Evolutionary conservation across 805 yeast genomes (phyloP).

Genomic region (Candida easanensis): DNA sequence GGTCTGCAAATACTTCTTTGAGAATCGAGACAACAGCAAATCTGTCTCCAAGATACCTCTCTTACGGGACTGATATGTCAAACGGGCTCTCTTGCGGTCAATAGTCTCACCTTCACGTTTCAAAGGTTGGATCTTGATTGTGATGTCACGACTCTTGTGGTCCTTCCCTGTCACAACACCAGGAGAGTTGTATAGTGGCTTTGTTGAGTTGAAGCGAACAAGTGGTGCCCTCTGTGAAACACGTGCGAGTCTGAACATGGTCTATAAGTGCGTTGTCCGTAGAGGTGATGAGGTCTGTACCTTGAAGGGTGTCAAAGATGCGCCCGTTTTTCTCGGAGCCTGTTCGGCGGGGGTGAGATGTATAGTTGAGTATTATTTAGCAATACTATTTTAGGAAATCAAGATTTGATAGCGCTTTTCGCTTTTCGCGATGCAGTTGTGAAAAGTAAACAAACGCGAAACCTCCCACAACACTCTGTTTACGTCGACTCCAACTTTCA

Average conservation of each 20-base stretch:
- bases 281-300: neutral
- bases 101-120: slow-evolving; percentile 70
- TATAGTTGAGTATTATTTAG: neutral
- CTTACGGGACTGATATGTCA: slow-evolving; percentile 88
- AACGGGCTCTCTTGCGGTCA: slow-evolving; percentile 78
- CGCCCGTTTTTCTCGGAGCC: neutral
- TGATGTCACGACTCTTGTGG: slow-evolving; percentile 18
- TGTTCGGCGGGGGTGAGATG: neutral
- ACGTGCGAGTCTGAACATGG: slow-evolving; percentile 10
- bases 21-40: slow-evolving; percentile 78
- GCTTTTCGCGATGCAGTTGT: neutral
- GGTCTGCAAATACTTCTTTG: slow-evolving; percentile 62
- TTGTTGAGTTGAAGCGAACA: slow-evolving; percentile 12
- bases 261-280: neutral
- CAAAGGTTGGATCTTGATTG: slow-evolving; percentile 64
- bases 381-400: slow-evolving; percentile 14
- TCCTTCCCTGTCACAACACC: slow-evolving; percentile 20
- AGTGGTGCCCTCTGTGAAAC: slow-evolving; percentile 1
- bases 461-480: slow-evolving; percentile 1
- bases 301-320: neutral
- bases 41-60: slow-evolving; percentile 96
- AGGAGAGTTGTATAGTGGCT: slow-evolving; percentile 22
- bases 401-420: neutral
- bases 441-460: slow-evolving; percentile 14
- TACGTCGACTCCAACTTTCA: neutral